Percentiles rank a stretch among this genome's conserved stretches.
These are phyloP conservation scores for Glarea lozoyensis DNA, from an alignment of 495 filamentous ascomycete species.

Conservation along the genomic window DNA sequence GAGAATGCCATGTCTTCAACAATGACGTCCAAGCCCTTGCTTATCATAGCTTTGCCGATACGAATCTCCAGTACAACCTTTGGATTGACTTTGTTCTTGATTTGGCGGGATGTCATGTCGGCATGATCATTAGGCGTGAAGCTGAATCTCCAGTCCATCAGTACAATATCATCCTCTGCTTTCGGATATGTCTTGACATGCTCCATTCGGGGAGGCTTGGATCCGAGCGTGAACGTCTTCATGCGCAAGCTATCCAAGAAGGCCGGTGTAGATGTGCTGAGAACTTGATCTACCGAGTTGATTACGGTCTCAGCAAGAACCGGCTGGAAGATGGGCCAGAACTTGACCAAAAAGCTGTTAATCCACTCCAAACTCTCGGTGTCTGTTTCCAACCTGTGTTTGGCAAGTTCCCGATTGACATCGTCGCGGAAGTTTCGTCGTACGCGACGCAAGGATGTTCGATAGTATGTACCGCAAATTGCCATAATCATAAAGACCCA, in stretches of 20 bases:
- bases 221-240: slow-evolving; percentile 84
- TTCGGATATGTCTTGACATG: slow-evolving; percentile 98
- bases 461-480: slow-evolving; percentile 87
- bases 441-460: slow-evolving; percentile 87
- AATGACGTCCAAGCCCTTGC: slow-evolving; percentile 94
- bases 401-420: slow-evolving; percentile 83
- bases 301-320: slow-evolving; percentile 89
- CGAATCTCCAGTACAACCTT: slow-evolving; percentile 92
- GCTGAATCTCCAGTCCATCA: slow-evolving; percentile 99
- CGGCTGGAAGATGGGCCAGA: slow-evolving; percentile 97
- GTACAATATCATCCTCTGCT: slow-evolving; percentile 84
- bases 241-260: slow-evolving; percentile 91
- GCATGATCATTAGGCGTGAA: slow-evolving; percentile 92
- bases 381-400: slow-evolving; percentile 83
- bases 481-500: slow-evolving; percentile 95
- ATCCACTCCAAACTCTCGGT: slow-evolving; percentile 96
- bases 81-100: slow-evolving; percentile 93
- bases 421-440: slow-evolving; percentile 96
- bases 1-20: slow-evolving; percentile 96
- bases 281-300: slow-evolving; percentile 86
- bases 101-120: slow-evolving; percentile 81
- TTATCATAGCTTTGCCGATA: slow-evolving; percentile 87
- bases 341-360: slow-evolving; percentile 96
- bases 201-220: slow-evolving; percentile 91
- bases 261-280: slow-evolving; percentile 81